These are phyloP conservation scores for Crithidia brevicula DNA, from an alignment of 208 protist species.

Conservation along the genomic window DNA sequence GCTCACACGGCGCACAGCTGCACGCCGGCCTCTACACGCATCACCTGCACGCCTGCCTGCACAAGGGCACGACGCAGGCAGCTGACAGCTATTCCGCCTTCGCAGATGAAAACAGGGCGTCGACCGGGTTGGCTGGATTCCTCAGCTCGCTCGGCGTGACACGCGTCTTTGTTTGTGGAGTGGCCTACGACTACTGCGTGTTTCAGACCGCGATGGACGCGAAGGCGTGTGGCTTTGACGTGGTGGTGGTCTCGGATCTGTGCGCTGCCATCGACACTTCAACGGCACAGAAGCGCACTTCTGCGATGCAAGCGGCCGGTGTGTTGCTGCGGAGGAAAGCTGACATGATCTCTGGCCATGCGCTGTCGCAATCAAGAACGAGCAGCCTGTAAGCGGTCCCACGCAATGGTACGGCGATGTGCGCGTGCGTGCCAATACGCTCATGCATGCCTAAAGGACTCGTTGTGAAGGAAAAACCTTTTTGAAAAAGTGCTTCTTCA, in stretches of 20 bases:
- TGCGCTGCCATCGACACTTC: constrained; percentile 36
- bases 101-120: constrained; percentile 35
- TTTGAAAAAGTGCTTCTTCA: too few species aligned
- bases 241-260: constrained; percentile 65
- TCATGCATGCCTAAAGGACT: too few species aligned
- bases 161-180: constrained; percentile 69
- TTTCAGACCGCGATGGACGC: constrained; percentile 63
- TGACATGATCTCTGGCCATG: not conserved
- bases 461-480: too few species aligned
- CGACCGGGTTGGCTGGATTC: constrained; percentile 47
- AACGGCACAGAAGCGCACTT: not conserved
- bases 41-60: constrained; percentile 32
- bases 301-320: constrained; percentile 10
- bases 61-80: constrained; percentile 37
- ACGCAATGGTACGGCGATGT: too few species aligned
- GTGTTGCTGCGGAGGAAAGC: constrained; percentile 1
- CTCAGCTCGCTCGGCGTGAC: constrained; percentile 44
- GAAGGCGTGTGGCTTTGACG: constrained; percentile 36
- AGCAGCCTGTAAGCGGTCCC: too few species aligned
- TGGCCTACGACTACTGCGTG: constrained; percentile 79
- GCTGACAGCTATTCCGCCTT: constrained; percentile 78
- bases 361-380: too few species aligned
- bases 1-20: constrained; percentile 44
- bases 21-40: constrained; percentile 32
- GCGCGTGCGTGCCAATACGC: too few species aligned